Evolutionary conservation across 345 rosid species (phyloP), one percentile per base, ranked within the genome.

Genomic region (Linum lewisii): DNA sequence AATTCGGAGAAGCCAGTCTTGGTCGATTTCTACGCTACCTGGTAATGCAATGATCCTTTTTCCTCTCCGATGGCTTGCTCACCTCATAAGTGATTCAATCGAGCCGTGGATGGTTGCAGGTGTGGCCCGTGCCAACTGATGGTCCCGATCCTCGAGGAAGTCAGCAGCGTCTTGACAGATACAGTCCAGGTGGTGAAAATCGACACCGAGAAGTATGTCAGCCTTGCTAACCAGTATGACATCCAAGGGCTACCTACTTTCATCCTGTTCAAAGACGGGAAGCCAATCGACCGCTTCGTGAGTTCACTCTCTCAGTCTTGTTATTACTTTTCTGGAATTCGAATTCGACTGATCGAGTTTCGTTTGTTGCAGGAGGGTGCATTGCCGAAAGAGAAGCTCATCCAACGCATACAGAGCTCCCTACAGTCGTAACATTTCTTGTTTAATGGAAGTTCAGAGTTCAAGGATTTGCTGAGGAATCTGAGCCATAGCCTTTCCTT

Each of bases 91-190:
- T 11, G 2, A 42, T 42, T 16, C 34, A 29, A 29, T 3, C 34
- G 34, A 29, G 7, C 0, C 1, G 15, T 4, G 45, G n/a, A 36
- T 59, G 10, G 75, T 66, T 69, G 60, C 75, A 88, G 98, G 98
- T 91, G 98, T 57, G 98, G 98, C 50, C 98, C 98, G 59, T 91
- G 98, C 52, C 90, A 91, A 68, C 73, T 82, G 72, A 91, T 91
- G 98, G 82, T 77, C 69, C 92, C 98, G 2, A 65, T 88, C 74
- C 92, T 91, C 16, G 62, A 77, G 61, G 84, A 88, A 80, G 96
- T 91, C 51, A 69, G 91, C 73, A 66, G 64, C 55, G 70, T 77
- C 21, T 69, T 91, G 59, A 82, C 79, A 65, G 92, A 91, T 70
- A 80, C 74, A 64, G 75, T 88, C 64, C 78, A 69, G 58, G 82